Conservation (phyloP, 306 rosid species). For the Cyclanthera cordifolia region DNA sequence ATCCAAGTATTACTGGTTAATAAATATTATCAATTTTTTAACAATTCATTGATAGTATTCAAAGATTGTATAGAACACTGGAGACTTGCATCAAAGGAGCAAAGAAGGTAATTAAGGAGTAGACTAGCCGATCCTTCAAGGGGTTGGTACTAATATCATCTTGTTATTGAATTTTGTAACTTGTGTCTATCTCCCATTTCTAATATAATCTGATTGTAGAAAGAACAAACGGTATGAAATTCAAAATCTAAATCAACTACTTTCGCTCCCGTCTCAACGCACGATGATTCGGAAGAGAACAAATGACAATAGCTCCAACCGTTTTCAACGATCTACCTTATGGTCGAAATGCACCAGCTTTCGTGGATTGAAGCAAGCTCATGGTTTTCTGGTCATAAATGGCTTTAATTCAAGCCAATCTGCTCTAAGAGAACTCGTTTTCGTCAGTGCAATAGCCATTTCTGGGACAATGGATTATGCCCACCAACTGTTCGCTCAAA, state of each 20-base stretch:
- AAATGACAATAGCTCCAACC: conserved; percentile 29
- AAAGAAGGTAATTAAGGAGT: too few relatives aligned
- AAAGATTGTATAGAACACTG: too few relatives aligned
- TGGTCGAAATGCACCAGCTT: conserved; percentile 41
- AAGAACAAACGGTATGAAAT: not conserved
- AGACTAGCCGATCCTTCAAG: too few relatives aligned
- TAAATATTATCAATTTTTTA: too few relatives aligned
- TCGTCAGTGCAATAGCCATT: conserved; percentile 31
- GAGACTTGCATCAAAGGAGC: too few relatives aligned
- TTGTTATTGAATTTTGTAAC: not conserved
- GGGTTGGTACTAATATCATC: not conserved
- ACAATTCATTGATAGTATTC: too few relatives aligned
- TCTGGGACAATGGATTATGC: conserved; percentile 43
- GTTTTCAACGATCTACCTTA: conserved; percentile 22
- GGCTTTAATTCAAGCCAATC: conserved; percentile 45
- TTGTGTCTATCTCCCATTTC: too few relatives aligned
- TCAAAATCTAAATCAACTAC: not conserved
- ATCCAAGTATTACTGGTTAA: too few relatives aligned
- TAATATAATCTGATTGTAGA: too few relatives aligned
- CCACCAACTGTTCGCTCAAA: conserved; percentile 45
- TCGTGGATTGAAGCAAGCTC: conserved; percentile 48
- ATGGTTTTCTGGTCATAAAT: conserved; percentile 44
- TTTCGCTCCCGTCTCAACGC: not conserved
- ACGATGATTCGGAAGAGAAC: conserved; percentile 48
- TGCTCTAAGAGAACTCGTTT: conserved; percentile 42